Evolutionary conservation across 805 yeast genomes (phyloP), one percentile per base, ranked within the genome.

Genomic region (Blastobotrys mokoenaii): DNA sequence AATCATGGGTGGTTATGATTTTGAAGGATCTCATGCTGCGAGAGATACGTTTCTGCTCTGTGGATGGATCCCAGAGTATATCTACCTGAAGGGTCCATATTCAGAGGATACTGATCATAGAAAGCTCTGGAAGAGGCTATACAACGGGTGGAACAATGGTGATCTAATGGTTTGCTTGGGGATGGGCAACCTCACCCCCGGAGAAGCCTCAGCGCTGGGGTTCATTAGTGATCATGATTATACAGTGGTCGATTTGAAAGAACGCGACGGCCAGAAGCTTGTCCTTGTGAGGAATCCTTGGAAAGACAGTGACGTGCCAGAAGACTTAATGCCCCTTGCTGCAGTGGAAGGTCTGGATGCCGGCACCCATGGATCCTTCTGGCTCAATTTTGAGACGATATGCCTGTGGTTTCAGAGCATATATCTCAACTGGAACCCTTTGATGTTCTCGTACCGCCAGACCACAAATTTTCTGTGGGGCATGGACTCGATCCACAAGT

Each of bases 21-120:
- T 79, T 40, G 55, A 59, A 1, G 96, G 96, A 0, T 85, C 95
- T 0, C 85, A 87, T 58, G 76, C 84, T 56, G 82, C 83, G 2
- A 66, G 72, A 11, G 96, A 84, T 55, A 73, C 84, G 0, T 84
- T 66, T 53, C 62, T 77, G 36, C 52, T 88, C 2, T 69, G 79
- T 1, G 87, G 89, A 1, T 87, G 84, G 80, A 59, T 82, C 5
- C 95, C 96, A 0, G 88, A 84, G 47, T 71, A 70, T 43, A 48
- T 66, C 2, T 49, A 60, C 2, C 52, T 67, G 1, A 58, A 65
- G 1, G 37, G 30, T 11, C 27, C 33, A 16, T 43, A 44, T 11
- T 58, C 64, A 16, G 49, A 41, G 11, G 48, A 44, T 1, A 33
- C 49, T 1, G 30, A 44, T 2, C 36, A 16, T 14, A 51, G 56